Evolutionary conservation across 139 green algal genomes (phyloP), one percentile per base, ranked within the genome.

Genomic region (Zygnema cylindricum): DNA sequence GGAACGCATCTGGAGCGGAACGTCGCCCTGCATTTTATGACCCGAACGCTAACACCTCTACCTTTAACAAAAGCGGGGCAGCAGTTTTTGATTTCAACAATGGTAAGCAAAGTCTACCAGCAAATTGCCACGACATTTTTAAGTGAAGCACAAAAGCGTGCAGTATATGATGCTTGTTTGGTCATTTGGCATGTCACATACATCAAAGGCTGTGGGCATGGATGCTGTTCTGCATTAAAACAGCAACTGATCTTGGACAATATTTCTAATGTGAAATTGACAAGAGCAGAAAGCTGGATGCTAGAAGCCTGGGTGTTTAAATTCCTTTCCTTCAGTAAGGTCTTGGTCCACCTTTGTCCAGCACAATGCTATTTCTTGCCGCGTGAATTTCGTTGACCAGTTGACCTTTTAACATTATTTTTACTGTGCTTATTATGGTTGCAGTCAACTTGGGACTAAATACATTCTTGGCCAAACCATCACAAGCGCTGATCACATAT

Each of bases 401-500:
- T 63, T 63, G 7, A 16, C 49, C 49, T 63, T 25, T 25, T 25
- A 7, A 7, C 49, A 7, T 16, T 63, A 25, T 7, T 63, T 16
- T 63, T 63, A 25, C 7, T 7, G 49, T 7, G 7, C 49, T 16
- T 16, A 25, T 63, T 63, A 16, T 7, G 49, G 7, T 63, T 7
- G 49, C 49, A 63, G 49, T 63, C 7, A 16, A 7, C 16, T 63
- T 63, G 49, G 49, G 49, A 25, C 16, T 79, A 7, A 30, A 41
- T 11, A 16, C n/a, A n/a, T n/a, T 79, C 11, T 16, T 79, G 38
- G 7, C 71, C 36, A 41, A 41, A 11, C 71, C 71, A 7, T 79
- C 71, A 16, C 71, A 7, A 3, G 11, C 71, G 3, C 71, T 79
- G 7, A 79, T 79, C 36, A 79, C 85, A 3, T 89, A 57, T 38